Evolutionary conservation across 148 eudicot genomes (phyloP), one percentile per base, ranked within the genome.

Genomic region (Arctostaphylos glauca): DNA sequence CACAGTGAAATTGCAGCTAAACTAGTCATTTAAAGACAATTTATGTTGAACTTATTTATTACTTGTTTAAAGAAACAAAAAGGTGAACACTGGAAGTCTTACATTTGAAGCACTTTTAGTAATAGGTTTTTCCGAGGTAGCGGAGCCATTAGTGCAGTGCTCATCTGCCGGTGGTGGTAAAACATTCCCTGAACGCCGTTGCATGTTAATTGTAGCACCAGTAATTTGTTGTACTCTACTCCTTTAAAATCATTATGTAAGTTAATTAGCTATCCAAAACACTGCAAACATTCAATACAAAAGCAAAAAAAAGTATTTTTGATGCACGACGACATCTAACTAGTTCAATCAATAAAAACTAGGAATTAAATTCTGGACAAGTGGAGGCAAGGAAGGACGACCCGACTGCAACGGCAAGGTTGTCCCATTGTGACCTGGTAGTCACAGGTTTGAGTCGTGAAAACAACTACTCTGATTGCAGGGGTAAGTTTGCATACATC

Each of bases 131-230:
- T 54, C 89, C 3, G 86, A 48, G 25, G 86, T 70, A 62, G 85
- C 62, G 38, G 84, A 81, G 84, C 88, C 84, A 55, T 82, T 83
- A 85, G 58, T 80, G 85, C 82, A 88, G 83, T 82, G 87, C 8
- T 89, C 93, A 81, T 89, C 93, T 43, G 85, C 86, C 76, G 93
- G 90, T 14, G 93, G 87, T 81, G 93, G 93, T 76, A 91, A 84
- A 8, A 88, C 87, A 87, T 74, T 89, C 68, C 93, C 93, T 13
- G 90, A 74, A 48, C 90, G 89, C 80, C 90, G 83, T 89, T 89
- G 93, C 66, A 49, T 80, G 79, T 84, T 86, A 81, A 80, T 88
- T 80, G 87, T 81, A 55, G 88, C 76, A 58, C 92, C 89, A 66
- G 89, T 89, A 81, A 87, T 86, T 87, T 89, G 92, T 70, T 91